Conservation (phyloP, 2,329 filamentous ascomycete genomes). For the Graphium sp. region DNA sequence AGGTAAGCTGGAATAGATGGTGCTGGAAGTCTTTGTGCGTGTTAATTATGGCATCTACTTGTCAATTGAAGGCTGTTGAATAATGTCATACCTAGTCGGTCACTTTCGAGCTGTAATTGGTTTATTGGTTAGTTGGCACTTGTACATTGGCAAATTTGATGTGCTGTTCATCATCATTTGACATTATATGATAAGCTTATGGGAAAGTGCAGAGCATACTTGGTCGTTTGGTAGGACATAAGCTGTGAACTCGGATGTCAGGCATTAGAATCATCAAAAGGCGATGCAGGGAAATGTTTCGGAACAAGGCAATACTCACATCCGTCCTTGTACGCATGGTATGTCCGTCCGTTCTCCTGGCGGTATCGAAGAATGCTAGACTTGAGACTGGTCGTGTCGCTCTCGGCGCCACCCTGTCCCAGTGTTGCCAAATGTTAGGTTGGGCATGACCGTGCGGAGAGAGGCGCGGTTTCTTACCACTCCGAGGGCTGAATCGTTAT, state of each 20-base stretch:
- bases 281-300: no score
- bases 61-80: no score
- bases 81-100: conserved; percentile 9
- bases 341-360: conserved; percentile 12
- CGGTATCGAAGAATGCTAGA: conserved; percentile 10
- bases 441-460: background rate
- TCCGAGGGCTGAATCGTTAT: conserved; percentile 1
- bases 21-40: conserved; percentile 13
- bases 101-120: conserved; percentile 8
- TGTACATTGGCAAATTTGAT: no score
- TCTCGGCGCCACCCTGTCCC: background rate
- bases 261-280: conserved; percentile 1
- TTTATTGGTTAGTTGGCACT: no score
- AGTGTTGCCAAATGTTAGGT: background rate
- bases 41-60: no score
- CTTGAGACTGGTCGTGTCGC: conserved; percentile 8
- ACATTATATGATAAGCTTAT: no score
- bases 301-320: conserved; percentile 4
- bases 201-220: background rate
- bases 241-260: background rate
- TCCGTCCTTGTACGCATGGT: conserved; percentile 13
- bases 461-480: background rate
- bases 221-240: conserved; percentile 4
- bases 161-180: no score
- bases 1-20: conserved; percentile 10